Percentiles rank a stretch among this genome's conserved stretches.
These are phyloP conservation scores for Nicotiana rustica DNA, from an alignment of 305 asterid genomes.

Conservation along the genomic window DNA sequence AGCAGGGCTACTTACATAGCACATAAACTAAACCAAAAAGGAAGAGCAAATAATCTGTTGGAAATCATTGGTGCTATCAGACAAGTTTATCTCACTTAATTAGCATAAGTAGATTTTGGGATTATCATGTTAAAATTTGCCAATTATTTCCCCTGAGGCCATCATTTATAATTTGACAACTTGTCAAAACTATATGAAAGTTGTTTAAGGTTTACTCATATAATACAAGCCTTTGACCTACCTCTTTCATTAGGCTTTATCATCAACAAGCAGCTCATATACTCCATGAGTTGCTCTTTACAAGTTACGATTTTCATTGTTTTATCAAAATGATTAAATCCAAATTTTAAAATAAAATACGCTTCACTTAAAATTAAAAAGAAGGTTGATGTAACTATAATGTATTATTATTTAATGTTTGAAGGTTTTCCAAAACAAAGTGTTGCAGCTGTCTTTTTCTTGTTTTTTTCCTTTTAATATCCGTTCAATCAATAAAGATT, in stretches of 20 bases:
- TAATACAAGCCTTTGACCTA: neutral
- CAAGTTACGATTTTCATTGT: no score
- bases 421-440: neutral
- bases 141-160: neutral
- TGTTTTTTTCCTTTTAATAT: no score
- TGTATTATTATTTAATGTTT: neutral
- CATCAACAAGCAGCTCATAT: no score
- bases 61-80: neutral
- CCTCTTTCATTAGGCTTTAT: neutral
- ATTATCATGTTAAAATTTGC: constrained; percentile 14
- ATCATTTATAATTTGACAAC: constrained; percentile 15
- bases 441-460: neutral
- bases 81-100: neutral
- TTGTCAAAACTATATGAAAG: neutral
- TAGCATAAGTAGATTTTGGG: constrained; percentile 11
- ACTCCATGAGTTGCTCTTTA: no score
- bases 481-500: no score
- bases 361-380: neutral
- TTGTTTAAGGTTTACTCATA: neutral
- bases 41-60: neutral
- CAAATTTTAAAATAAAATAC: no score
- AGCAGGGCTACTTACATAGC: neutral
- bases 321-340: no score
- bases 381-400: no score
- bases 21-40: no score